Base-by-base conservation (phyloP, 179 eudicot genomes). In the Pouteria campechiana region DNA sequence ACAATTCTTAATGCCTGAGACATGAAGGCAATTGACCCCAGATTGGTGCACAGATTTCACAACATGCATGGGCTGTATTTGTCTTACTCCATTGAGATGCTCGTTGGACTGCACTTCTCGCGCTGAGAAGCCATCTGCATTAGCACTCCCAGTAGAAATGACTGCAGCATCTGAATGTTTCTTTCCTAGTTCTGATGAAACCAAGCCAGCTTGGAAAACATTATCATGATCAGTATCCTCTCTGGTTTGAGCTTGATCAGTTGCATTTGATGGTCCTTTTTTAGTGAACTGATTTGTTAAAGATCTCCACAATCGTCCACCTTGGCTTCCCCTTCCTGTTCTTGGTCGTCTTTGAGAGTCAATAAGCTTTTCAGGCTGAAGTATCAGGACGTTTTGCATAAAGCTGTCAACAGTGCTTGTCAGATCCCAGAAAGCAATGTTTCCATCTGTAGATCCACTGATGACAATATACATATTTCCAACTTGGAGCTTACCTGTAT, bases 251-350 rank as follows among this genome's bases (percentile, higher is more conserved):
- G 2, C 32, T 32, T 56, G 23, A 17, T 15, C 17, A 30, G 51
- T 56, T 44, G 27, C 48, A 11, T 35, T 57, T 12, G 43, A 20
- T 36, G 41, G 55, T 53, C 54, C 72, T 37, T 65, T 64, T 45
- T 32, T 48, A 4, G 57, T 18, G 36, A 41, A 10, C 36, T 65
- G 32, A 30, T 52, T 57, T 42, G 52, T 71, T 31, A 68, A 31
- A 37, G 88, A 65, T 66, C 81, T 72, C 92, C 98, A 71, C 92
- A 87, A 68, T 36, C 98, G 69, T 53, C 98, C 98, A 58, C 98
- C 98, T 72, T 90, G 98, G 80, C 98, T 90, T 67, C 98, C 98
- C 68, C 98, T 86, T 44, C 98, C 98, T 34, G 98, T 90, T 19
- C 92, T 87, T 44, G 98, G 98, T 18, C 98, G 72, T 63, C 69